Evolutionary conservation across 2,329 filamentous ascomycete species (phyloP).

Genomic region (Tolypocladium paradoxum): DNA sequence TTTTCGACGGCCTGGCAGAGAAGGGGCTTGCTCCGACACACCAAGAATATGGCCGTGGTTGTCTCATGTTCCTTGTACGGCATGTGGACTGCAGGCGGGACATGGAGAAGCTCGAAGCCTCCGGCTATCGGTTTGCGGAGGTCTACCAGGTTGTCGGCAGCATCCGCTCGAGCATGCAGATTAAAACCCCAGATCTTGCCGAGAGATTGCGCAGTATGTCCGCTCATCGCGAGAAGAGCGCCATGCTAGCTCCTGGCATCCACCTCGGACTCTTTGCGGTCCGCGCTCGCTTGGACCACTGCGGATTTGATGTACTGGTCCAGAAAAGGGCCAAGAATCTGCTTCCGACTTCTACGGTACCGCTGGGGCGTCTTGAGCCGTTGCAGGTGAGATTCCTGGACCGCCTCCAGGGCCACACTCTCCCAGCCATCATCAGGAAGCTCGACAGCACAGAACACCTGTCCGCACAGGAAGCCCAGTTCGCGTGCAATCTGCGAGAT

Average conservation of each 20-base stretch:
- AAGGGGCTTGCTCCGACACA: slow-evolving; percentile 22
- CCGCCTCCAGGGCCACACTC: slow-evolving; percentile 34
- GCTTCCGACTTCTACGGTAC: slow-evolving; percentile 47
- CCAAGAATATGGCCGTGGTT: slow-evolving; percentile 52
- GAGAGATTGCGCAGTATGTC: slow-evolving; percentile 54
- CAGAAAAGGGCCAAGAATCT: slow-evolving; percentile 44
- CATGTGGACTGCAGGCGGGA: slow-evolving; percentile 47
- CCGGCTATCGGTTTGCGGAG: slow-evolving; percentile 70
- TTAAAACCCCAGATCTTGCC: slow-evolving; percentile 52
- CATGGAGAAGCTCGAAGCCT: slow-evolving; percentile 51
- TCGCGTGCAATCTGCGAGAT: slow-evolving; percentile 32
- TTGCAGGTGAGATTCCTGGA: slow-evolving; percentile 45
- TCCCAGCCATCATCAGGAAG: slow-evolving; percentile 18
- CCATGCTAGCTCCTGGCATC: slow-evolving; percentile 39
- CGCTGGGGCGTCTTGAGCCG: slow-evolving; percentile 38
- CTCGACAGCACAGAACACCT: slow-evolving; percentile 26
- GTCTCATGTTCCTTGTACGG: slow-evolving; percentile 70
- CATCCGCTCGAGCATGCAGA: slow-evolving; percentile 64
- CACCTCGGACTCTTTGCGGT: slow-evolving; percentile 50
- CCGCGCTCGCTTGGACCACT: slow-evolving; percentile 36
- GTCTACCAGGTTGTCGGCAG: slow-evolving; percentile 56
- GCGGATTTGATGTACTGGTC: slow-evolving; percentile 55
- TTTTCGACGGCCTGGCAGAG: slow-evolving; percentile 26
- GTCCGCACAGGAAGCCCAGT: slow-evolving; percentile 29
- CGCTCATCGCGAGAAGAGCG: slow-evolving; percentile 37